These are phyloP conservation scores for Fonsecaea multimorphosa DNA, from an alignment of 2,329 filamentous ascomycete species.

Conservation along the genomic window DNA sequence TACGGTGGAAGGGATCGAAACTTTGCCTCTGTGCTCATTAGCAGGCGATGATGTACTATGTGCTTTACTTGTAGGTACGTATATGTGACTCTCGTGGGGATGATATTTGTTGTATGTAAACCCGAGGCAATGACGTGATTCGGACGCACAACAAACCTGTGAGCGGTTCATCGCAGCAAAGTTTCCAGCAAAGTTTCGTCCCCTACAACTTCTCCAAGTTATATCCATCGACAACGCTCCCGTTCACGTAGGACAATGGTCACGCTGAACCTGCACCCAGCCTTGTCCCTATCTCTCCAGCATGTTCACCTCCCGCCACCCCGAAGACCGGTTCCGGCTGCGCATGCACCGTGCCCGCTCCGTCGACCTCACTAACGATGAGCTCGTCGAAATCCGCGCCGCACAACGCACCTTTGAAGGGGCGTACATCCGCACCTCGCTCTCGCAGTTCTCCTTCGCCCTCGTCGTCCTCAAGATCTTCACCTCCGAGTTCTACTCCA, in stretches of 20 bases:
- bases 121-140: slow-evolving; percentile 1
- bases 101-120: neutral
- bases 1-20: neutral
- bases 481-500: slow-evolving; percentile 93
- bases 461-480: slow-evolving; percentile 96
- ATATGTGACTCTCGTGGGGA: neutral
- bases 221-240: no score
- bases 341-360: slow-evolving; percentile 83
- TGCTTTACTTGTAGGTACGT: neutral
- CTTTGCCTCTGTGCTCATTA: neutral
- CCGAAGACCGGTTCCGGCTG: slow-evolving; percentile 75
- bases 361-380: slow-evolving; percentile 78
- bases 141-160: no score
- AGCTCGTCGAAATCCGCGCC: slow-evolving; percentile 92
- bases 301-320: slow-evolving; percentile 55
- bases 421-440: slow-evolving; percentile 91
- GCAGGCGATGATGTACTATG: no score
- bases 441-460: slow-evolving; percentile 93
- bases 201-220: no score
- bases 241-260: neutral
- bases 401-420: slow-evolving; percentile 97
- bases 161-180: no score
- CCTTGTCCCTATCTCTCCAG: neutral
- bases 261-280: neutral
- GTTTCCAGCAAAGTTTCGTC: no score